Evolutionary conservation across 345 rosid species (phyloP), one percentile per base, ranked within the genome.

Genomic region (Eucalyptus marginata): DNA sequence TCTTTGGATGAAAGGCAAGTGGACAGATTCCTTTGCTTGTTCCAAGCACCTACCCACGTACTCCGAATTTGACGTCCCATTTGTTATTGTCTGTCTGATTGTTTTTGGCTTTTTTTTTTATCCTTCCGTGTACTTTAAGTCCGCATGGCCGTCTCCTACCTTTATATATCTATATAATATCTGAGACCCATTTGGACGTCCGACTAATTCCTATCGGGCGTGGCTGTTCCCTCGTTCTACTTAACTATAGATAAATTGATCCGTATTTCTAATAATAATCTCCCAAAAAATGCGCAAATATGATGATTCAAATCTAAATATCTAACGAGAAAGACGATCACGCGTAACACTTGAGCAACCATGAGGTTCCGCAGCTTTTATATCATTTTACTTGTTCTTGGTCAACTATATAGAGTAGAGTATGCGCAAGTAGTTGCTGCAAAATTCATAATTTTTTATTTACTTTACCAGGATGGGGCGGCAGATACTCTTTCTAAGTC

Each of bases 1-100:
- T 91, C 83, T 83, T 91, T 49, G 92, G 87, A 59, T 71, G 40
- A 18, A 88, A 54, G 56, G 56, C 87, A 83, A 88, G 86, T 89
- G 46, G 89, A 76, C 89, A 86, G 14, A 76, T 89, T 89, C 89
- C 50, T 89, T 58, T 43, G 76, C 85, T 31, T 11, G 86, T 54
- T 11, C 11, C 62, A n/a, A 17, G 46, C 64, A 51, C 87, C 64
- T 7, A 20, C 64, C 56, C 17, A 24, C 87, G 22, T 52, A 22
- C 87, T 33, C 36, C 46, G 66, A 52, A 86, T 51, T 18, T 17
- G 66, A 51, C 54, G 87, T 56, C 47, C 47, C 47, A 76, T 76
- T 20, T 76, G 29, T 76, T 5, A 7, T 76, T 11, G 84, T 5
- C 47, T 76, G 47, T 22, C 47, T 36, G 84, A 33, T 71, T 33